Evolutionary conservation across 495 filamentous ascomycete species (phyloP).

Genomic region (Acidomyces sp.): DNA sequence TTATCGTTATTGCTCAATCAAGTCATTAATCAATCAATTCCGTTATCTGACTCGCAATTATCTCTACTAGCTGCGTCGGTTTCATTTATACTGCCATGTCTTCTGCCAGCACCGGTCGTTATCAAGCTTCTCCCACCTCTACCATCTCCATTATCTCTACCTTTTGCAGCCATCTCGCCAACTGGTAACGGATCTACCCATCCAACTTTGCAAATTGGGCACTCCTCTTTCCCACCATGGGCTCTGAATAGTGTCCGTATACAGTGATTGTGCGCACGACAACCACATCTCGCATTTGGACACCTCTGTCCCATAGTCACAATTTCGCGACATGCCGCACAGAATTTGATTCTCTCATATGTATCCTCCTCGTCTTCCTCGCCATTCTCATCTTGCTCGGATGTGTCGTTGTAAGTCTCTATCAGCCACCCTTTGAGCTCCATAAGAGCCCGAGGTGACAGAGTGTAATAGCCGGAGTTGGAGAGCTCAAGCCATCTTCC

Average conservation of each 20-base stretch:
- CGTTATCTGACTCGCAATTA: no score
- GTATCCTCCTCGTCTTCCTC: constrained; percentile 35
- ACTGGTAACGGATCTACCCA: constrained; percentile 71
- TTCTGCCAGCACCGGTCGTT: not conserved
- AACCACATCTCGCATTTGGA: constrained; percentile 47
- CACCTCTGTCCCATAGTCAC: constrained; percentile 83
- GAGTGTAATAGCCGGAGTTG: constrained; percentile 53
- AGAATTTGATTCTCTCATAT: constrained; percentile 62
- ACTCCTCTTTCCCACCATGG: constrained; percentile 43
- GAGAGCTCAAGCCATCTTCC: constrained; percentile 80
- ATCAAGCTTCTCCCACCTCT: constrained; percentile 1
- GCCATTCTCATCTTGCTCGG: constrained; percentile 38
- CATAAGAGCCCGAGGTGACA: constrained; percentile 65
- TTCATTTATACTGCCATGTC: no score
- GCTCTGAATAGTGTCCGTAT: constrained; percentile 57
- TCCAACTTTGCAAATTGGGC: constrained; percentile 55
- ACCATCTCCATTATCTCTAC: no score
- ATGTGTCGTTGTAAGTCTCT: constrained; percentile 63
- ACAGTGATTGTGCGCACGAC: constrained; percentile 69
- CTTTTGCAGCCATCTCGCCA: constrained; percentile 55
- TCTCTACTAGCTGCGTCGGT: no score
- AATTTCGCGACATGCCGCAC: constrained; percentile 80
- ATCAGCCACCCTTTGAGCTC: constrained; percentile 74
- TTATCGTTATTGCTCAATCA: no score
- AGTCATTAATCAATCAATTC: no score